These are phyloP conservation scores for Anethum foeniculum DNA, from an alignment of 140 eudicot genomes.

Conservation along the genomic window DNA sequence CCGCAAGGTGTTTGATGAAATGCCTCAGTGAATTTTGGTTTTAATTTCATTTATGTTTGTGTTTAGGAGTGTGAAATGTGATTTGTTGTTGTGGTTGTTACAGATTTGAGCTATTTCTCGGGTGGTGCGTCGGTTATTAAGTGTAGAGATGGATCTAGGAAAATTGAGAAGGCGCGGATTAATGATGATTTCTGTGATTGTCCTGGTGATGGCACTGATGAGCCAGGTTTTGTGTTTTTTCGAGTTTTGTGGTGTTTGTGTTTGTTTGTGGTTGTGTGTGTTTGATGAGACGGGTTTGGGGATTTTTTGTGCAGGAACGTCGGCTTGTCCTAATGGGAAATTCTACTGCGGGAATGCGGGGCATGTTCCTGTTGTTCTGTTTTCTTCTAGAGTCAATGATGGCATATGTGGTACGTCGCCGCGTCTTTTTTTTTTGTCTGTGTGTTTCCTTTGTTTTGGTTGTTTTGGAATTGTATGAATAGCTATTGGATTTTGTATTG, in stretches of 20 bases:
- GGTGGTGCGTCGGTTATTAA: slow-evolving; percentile 33
- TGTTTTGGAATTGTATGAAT: neutral
- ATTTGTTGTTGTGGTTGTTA: neutral
- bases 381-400: slow-evolving; percentile 92
- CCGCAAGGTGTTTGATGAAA: slow-evolving; percentile 33
- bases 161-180: slow-evolving; percentile 45
- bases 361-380: slow-evolving; percentile 52
- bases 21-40: neutral
- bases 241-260: neutral
- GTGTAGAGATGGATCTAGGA: slow-evolving; percentile 82
- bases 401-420: slow-evolving; percentile 73
- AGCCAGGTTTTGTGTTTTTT: slow-evolving; percentile 47
- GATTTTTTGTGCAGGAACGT: slow-evolving; percentile 60
- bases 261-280: neutral
- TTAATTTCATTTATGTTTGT: neutral
- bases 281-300: neutral
- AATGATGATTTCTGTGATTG: slow-evolving; percentile 97
- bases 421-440: neutral
- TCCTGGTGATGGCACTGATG: slow-evolving; percentile 82
- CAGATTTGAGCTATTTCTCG: slow-evolving; percentile 64
- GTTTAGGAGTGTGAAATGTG: neutral
- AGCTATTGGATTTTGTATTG: neutral
- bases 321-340: slow-evolving; percentile 87
- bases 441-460: neutral
- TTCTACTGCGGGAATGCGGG: slow-evolving; percentile 75